Base-by-base conservation (phyloP, 129 eudicot species). In the Artemisia argyi region DNA sequence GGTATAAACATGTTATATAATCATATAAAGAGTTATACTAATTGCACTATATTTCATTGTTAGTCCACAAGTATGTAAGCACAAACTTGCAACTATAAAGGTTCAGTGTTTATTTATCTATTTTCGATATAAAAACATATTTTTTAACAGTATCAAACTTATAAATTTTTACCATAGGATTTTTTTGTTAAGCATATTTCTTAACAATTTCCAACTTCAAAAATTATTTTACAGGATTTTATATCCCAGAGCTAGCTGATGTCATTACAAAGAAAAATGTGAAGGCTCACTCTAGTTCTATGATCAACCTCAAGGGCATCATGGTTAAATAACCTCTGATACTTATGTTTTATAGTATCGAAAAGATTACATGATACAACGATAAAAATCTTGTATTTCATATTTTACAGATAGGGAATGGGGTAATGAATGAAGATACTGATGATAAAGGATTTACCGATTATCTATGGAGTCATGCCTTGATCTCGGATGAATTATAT, bases 201-300 rank as follows among this genome's bases (percentile, higher is more conserved):
- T 32, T 32, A 32, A 32, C 7, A 32, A 32, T 32, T 32, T 32
- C 42, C 3, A 32, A 32, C 42, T 32, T 32, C 42, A 32, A 4
- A 35, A 61, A 13, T 16, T 18, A 18, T 68, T 60, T 72, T 53
- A 8, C 88, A 86, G 91, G 91, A 7, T 83, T 74, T 78, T 86
- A 86, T 63, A 83, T 86, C 73, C 91, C 91, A 15, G 88, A 86
- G 83, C 65, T 86, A 32, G 88, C 91, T 11, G 86, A 86, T 80
- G 68, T 81, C 66, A 86, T 86, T 49, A 78, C 83, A 65, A 83
- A 78, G 82, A 86, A 59, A 69, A 86, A 83, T 48, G 65, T 8
- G 68, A 74, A 57, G 58, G 76, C 11, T 17, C 42, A 58, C 55
- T 63, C 88, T 50, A 14, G 70, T 3, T 50, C 66, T 39, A 39